Percentiles rank a stretch among this genome's conserved stretches.
phyloP scores from a whole-genome alignment of 805 yeast species.

The Yamadazyma kitorensis region DNA sequence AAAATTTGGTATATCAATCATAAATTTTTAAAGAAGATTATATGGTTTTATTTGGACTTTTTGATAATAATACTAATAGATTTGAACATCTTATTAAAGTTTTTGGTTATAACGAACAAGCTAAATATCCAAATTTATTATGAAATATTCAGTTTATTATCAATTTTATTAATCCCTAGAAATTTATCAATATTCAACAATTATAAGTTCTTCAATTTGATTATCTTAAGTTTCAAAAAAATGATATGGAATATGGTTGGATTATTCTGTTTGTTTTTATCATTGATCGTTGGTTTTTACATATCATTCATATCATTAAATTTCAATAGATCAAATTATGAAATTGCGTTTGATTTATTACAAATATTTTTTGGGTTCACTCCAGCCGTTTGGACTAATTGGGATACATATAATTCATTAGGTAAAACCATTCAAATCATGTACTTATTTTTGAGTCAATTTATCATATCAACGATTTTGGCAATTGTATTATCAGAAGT shows the following conservation, averaged over 20 bases:
- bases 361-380: slow-evolving; percentile 57
- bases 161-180: slow-evolving; percentile 50
- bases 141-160: slow-evolving; percentile 40
- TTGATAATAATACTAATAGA: slow-evolving; percentile 39
- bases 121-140: slow-evolving; percentile 19
- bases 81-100: slow-evolving; percentile 24
- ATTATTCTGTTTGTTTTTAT: slow-evolving; percentile 45
- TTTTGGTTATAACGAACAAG: slow-evolving; percentile 15
- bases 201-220: slow-evolving; percentile 50
- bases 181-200: slow-evolving; percentile 49
- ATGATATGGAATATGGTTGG: slow-evolving; percentile 52
- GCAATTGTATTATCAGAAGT: slow-evolving; percentile 51
- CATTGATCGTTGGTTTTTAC: slow-evolving; percentile 54
- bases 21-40: slow-evolving; percentile 43
- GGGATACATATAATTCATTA: slow-evolving; percentile 46
- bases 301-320: slow-evolving; percentile 51
- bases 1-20: slow-evolving; percentile 45
- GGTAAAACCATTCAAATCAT: slow-evolving; percentile 48
- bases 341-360: slow-evolving; percentile 50
- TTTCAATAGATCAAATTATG: slow-evolving; percentile 35
- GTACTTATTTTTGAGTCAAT: slow-evolving; percentile 53
- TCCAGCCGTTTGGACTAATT: slow-evolving; percentile 57
- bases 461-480: slow-evolving; percentile 51
- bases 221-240: slow-evolving; percentile 47
- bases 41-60: slow-evolving; percentile 55